A percentile compares a stretch with the other conserved stretches of the same genome.
phyloP scores from a whole-genome alignment of 495 filamentous ascomycete genomes.

The Hypoxylon lienhwacheense region DNA sequence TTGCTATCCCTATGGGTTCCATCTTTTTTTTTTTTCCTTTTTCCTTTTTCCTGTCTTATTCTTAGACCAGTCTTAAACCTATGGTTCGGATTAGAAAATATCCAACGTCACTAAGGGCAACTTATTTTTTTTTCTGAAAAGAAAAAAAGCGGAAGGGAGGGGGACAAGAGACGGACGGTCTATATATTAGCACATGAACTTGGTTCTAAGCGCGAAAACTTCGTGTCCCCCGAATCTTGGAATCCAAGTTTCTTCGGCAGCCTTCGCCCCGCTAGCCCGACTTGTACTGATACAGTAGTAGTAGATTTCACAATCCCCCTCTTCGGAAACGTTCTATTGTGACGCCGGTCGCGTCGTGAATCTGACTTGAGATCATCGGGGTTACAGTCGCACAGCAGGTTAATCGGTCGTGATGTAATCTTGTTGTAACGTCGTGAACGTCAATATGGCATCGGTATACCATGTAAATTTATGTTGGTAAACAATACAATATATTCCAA shows the following conservation, averaged over 20 bases:
- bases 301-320: no score
- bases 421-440: no score
- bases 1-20: slow-evolving; percentile 60
- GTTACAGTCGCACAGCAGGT: no score
- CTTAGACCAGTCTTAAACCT: neutral
- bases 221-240: neutral
- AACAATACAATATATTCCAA: no score
- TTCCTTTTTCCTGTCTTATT: no score
- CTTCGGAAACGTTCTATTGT: neutral
- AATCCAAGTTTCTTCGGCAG: slow-evolving; percentile 4
- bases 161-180: no score
- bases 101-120: neutral
- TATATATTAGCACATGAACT: neutral
- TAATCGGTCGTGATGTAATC: no score
- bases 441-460: no score
- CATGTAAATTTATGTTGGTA: no score
- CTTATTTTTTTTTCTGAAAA: neutral
- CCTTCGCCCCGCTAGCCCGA: slow-evolving; percentile 3
- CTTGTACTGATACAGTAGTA: no score
- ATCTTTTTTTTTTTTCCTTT: slow-evolving; percentile 22
- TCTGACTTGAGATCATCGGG: slow-evolving; percentile 4
- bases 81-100: neutral
- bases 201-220: slow-evolving; percentile 1
- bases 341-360: neutral
- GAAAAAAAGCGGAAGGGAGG: neutral